Conservation (phyloP, 1,284 basidiomycete species). For the Tilletiopsis washingtonensis region DNA sequence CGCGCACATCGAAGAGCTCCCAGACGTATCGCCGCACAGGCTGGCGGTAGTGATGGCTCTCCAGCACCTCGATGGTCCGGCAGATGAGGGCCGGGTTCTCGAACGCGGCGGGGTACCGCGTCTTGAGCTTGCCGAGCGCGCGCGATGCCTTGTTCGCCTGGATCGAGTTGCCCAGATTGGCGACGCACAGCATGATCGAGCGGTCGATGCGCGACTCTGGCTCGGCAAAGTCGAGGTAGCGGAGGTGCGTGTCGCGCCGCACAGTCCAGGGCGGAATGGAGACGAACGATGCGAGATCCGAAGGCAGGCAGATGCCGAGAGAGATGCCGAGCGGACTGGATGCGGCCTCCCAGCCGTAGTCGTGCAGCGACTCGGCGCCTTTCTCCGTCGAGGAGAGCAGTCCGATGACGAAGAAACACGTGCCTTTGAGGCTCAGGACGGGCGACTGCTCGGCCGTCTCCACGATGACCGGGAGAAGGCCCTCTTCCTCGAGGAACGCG, state of each 20-base stretch:
- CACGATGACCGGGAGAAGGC: constrained; percentile 78
- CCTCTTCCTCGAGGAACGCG: constrained; percentile 89
- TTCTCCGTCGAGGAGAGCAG: constrained; percentile 65
- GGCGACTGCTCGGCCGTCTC: constrained; percentile 82
- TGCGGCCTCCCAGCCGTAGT: constrained; percentile 72
- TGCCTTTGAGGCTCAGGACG: constrained; percentile 86
- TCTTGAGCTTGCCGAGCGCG: constrained; percentile 52
- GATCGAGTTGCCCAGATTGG: constrained; percentile 91
- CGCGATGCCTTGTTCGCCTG: constrained; percentile 56
- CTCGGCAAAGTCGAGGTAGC: constrained; percentile 14
- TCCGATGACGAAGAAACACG: constrained; percentile 91
- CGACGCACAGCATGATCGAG: constrained; percentile 80
- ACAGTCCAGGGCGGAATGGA: constrained; percentile 69
- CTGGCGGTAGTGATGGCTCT: constrained; percentile 60
- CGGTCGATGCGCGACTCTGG: constrained; percentile 52
- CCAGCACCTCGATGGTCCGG: constrained; percentile 33
- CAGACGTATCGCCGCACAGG: constrained; percentile 84
- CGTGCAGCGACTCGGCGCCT: constrained; percentile 74
- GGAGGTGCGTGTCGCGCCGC: constrained; percentile 8
- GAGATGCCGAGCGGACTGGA: constrained; percentile 76
- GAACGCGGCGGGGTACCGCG: constrained; percentile 26
- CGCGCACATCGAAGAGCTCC: constrained; percentile 68
- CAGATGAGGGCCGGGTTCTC: constrained; percentile 23
- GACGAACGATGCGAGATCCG: constrained; percentile 70
- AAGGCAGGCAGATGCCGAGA: constrained; percentile 81